Base-by-base conservation (phyloP, 2,329 filamentous ascomycete genomes). In the Phialocephala sp. region DNA sequence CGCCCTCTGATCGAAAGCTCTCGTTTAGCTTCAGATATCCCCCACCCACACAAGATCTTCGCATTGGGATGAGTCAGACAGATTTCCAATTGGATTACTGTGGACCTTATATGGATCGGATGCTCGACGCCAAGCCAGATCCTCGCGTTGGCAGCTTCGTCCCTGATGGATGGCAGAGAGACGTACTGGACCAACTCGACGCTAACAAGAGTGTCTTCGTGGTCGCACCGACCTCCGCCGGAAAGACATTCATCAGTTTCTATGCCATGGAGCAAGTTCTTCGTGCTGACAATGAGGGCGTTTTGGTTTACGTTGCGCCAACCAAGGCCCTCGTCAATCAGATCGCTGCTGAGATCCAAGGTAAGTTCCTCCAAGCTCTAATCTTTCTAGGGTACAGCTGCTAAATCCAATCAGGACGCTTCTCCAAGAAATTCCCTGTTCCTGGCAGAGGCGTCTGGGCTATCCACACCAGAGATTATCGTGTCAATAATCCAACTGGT, bases 291-390 rank as follows among this genome's bases (percentile, higher is more conserved):
- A 85, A 94, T 66, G 86, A 92, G 58, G 88, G 86, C 2, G 84
- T 94, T 2, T 78, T 94, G 8, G 89, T 94, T 0, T 94, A 94
- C 70, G 89, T 94, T 6, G 91, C 91, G 0, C 91, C 91, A 0
- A 94, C 91, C 0, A 94, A 94, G 74, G 91, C 92, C 3, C 80
- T 94, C 12, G 91, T 94, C 65, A 94, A 94, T 74, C 91, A 94
- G 76, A 93, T 94, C 69, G 91, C 90, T 1, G 91, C 91, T 0
- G 91, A 94, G 77, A 83, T 94, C 18, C 87, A 92, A 74, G 91
- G 87, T 71, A 60, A 36, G 65, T 62, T 41, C 24, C 45, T 35
- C n/a, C 24, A 11, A 6, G 4, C 15, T 8, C 24, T 15, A n/a
- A 8, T 18, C n/a, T 27, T 18, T n/a, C 2, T 1, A 36, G 32